Conservation (phyloP, 192 early-diverging fungal species). For the Gryganskiella cystojenkinii region DNA sequence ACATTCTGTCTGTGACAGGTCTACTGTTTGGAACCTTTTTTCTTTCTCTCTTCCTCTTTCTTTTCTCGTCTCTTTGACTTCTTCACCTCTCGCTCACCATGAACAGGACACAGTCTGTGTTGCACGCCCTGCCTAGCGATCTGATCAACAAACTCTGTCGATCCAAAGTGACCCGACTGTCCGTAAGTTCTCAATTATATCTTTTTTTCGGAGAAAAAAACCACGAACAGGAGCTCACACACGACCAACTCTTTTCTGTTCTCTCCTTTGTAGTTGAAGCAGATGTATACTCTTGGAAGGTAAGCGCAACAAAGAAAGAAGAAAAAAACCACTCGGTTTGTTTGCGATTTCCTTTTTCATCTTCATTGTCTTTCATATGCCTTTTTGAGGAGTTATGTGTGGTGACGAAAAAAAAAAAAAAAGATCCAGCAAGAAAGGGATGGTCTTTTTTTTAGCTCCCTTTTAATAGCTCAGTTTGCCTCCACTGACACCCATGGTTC, state of each 20-base stretch:
- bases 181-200: constrained; percentile 10
- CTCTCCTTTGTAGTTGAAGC: constrained; percentile 18
- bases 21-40: too few species aligned
- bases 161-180: constrained; percentile 35
- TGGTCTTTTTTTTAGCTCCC: too few species aligned
- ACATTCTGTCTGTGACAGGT: too few species aligned
- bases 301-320: neutral
- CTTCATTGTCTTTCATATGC: neutral
- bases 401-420: too few species aligned
- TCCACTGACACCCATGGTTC: neutral
- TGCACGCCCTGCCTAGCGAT: constrained; percentile 32
- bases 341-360: neutral
- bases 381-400: too few species aligned
- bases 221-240: neutral
- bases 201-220: neutral
- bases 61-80: too few species aligned
- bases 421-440: too few species aligned
- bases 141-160: constrained; percentile 43
- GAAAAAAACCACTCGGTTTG: neutral
- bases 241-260: constrained; percentile 1
- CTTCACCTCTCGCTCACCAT: neutral
- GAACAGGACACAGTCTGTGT: constrained; percentile 37
- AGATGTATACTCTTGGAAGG: constrained; percentile 48
- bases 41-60: too few species aligned
- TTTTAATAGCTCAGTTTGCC: too few species aligned